phyloP scores from a whole-genome alignment of 2,329 filamentous ascomycete species.

The Nigrospora sphaerica region DNA sequence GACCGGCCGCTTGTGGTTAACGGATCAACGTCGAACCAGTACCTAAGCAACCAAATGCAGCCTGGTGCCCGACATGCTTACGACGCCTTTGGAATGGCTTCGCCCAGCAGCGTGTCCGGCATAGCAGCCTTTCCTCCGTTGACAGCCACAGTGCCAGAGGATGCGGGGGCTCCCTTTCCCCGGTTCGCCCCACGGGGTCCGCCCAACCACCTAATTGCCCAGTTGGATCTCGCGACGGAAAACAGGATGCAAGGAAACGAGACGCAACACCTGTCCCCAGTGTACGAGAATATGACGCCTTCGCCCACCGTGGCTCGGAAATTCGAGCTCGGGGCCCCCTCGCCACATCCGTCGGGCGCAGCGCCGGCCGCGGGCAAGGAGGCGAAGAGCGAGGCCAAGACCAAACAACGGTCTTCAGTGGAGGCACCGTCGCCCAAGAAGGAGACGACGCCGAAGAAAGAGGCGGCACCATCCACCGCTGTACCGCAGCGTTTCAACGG shows the following conservation, averaged over 20 bases:
- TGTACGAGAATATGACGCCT: constrained; percentile 66
- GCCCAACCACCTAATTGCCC: constrained; percentile 44
- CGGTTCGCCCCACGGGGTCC: constrained; percentile 30
- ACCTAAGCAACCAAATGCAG: constrained; percentile 6
- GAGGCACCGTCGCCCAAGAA: constrained; percentile 13
- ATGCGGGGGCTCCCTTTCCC: constrained; percentile 8
- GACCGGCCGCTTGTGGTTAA: constrained; percentile 47
- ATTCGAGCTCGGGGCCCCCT: constrained; percentile 31
- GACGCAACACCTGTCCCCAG: constrained; percentile 57
- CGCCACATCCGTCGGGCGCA: constrained; percentile 9
- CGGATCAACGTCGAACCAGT: constrained; percentile 26
- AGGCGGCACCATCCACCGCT: constrained; percentile 7
- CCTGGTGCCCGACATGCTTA: not conserved
- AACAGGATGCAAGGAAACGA: constrained; percentile 35
- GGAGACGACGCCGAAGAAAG: constrained; percentile 12
- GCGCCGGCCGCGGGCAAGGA: constrained; percentile 10
- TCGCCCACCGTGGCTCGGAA: constrained; percentile 57
- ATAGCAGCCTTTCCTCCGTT: constrained; percentile 13
- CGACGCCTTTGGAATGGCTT: constrained; percentile 13
- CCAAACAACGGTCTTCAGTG: constrained; percentile 19
- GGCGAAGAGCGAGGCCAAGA: constrained; percentile 12
- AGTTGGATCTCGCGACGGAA: constrained; percentile 47
- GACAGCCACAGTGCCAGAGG: constrained; percentile 10
- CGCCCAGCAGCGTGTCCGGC: constrained; percentile 8
- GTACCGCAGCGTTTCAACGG: constrained; percentile 26